Evolutionary conservation across 495 filamentous ascomycete genomes (phyloP).

Genomic region (Neurospora terricola): DNA sequence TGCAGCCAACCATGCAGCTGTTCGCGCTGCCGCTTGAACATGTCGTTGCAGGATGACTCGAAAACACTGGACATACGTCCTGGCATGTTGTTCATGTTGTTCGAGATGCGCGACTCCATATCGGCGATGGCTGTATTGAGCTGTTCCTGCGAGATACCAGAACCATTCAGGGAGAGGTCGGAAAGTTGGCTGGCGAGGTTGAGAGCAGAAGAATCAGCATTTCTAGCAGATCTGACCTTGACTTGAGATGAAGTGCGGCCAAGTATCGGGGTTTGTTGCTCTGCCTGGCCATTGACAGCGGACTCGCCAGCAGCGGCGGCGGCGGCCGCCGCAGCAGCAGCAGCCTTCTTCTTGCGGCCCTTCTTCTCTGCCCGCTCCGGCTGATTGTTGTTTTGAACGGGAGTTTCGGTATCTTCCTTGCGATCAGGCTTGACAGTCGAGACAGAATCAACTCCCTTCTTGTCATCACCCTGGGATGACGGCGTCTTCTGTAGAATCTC

Average conservation of each 20-base stretch:
- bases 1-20: conserved; percentile 27
- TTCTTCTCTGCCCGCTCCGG: conserved; percentile 38
- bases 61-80: conserved; percentile 32
- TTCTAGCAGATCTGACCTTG: conserved; percentile 21
- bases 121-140: conserved; percentile 33
- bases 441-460: conserved; percentile 15
- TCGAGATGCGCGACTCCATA: conserved; percentile 35
- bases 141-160: conserved; percentile 29
- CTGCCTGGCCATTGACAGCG: conserved; percentile 3
- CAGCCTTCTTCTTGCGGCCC: conserved; percentile 36
- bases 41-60: conserved; percentile 15
- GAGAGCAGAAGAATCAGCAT: conserved; percentile 11
- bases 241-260: conserved; percentile 13
- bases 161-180: conserved; percentile 8
- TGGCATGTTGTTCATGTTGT: conserved; percentile 35
- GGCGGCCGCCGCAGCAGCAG: conserved; percentile 21
- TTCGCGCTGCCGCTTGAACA: conserved; percentile 30
- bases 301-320: conserved; percentile 23
- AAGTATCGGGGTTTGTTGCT: conserved; percentile 6
- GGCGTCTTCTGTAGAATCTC: conserved; percentile 27
- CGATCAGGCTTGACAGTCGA: conserved; percentile 28
- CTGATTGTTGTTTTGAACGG: conserved; percentile 18
- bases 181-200: conserved; percentile 5
- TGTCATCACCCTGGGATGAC: conserved; percentile 20
- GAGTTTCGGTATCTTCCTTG: conserved; percentile 30